phyloP scores from a whole-genome alignment of 1,139 yeast species.

The Suhomyces taliae region DNA sequence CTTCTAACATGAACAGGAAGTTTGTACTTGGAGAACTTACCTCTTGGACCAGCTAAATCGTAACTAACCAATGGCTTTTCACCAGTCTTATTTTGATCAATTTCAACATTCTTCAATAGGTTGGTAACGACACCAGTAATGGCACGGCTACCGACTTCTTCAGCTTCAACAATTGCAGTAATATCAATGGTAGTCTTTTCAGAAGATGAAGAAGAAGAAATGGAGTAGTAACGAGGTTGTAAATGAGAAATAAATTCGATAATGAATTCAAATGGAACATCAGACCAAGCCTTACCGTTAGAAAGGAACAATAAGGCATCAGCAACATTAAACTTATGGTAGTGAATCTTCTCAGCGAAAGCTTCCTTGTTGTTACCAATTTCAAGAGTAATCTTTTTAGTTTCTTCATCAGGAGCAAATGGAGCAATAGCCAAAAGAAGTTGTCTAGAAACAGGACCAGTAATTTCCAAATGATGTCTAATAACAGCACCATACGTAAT shows the following conservation, averaged over 20 bases:
- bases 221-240: conserved; percentile 95
- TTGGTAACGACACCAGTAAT: conserved; percentile 92
- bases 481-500: conserved; percentile 85
- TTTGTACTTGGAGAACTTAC: conserved; percentile 52
- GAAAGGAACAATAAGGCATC: conserved; percentile 70
- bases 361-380: conserved; percentile 68
- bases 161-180: conserved; percentile 91
- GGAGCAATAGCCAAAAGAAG: conserved; percentile 72
- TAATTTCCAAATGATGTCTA: conserved; percentile 85
- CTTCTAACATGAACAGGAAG: conserved; percentile 93
- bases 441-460: conserved; percentile 94
- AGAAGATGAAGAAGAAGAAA: conserved; percentile 82
- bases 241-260: conserved; percentile 79
- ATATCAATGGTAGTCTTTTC: conserved; percentile 76
- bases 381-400: conserved; percentile 51
- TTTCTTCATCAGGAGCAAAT: conserved; percentile 72
- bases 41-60: conserved; percentile 81
- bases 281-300: conserved; percentile 61
- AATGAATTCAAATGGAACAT: conserved; percentile 81
- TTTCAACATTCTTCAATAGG: conserved; percentile 71
- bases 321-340: conserved; percentile 67
- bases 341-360: conserved; percentile 66
- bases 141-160: conserved; percentile 41
- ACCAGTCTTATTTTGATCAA: conserved; percentile 53
- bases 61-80: conserved; percentile 56